phyloP scores from a whole-genome alignment of 1,284 basidiomycete genomes.

The Ceratobasidium sp. region DNA sequence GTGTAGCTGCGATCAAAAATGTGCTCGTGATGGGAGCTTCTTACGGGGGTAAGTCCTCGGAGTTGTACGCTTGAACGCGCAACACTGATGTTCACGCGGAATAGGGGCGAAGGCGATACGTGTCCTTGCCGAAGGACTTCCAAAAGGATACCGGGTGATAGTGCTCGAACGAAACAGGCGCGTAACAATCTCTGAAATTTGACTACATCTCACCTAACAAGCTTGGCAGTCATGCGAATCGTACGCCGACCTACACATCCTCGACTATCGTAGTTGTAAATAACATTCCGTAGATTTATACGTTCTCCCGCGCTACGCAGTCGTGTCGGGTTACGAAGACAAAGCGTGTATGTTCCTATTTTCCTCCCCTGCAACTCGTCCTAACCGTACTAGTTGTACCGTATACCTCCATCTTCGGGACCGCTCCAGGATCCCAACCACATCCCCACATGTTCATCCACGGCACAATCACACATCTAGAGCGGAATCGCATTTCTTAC shows the following conservation, averaged over 20 bases:
- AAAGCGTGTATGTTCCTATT: constrained; percentile 73
- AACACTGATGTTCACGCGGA: neutral
- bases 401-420: constrained; percentile 51
- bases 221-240: constrained; percentile 15
- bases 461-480: constrained; percentile 46
- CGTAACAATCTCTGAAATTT: constrained; percentile 50
- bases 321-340: constrained; percentile 60
- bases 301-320: constrained; percentile 62
- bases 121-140: constrained; percentile 68
- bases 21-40: constrained; percentile 21
- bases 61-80: neutral
- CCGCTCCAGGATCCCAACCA: constrained; percentile 54
- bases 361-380: constrained; percentile 61
- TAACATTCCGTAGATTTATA: constrained; percentile 54
- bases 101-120: constrained; percentile 67
- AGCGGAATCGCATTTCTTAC: constrained; percentile 14
- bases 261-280: neutral
- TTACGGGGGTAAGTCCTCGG: constrained; percentile 26
- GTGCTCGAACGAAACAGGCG: constrained; percentile 78
- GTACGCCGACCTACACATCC: neutral
- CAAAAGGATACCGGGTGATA: constrained; percentile 72
- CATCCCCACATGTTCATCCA: constrained; percentile 57
- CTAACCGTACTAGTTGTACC: constrained; percentile 53
- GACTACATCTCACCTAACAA: neutral
- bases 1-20: neutral